Percentiles rank a stretch among this genome's conserved stretches.
phyloP scores from a whole-genome alignment of 2,329 filamentous ascomycete genomes.

The Cordyceps cicadae region DNA sequence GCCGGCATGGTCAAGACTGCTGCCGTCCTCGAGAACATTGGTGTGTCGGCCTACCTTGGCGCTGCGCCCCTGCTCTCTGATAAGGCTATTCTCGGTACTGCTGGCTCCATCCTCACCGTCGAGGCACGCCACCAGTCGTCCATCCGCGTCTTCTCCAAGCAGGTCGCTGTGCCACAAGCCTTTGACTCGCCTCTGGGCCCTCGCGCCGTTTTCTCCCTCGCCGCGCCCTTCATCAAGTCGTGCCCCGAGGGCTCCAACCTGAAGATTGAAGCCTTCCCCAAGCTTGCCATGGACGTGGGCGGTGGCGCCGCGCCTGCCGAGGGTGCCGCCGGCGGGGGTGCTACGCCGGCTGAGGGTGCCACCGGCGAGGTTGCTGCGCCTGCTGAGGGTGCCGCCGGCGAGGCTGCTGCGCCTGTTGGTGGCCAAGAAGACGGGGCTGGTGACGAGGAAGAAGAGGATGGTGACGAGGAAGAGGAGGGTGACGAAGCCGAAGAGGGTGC shows the following conservation, averaged over 20 bases:
- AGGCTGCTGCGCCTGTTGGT: too few species aligned
- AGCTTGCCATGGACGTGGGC: slow-evolving; percentile 27
- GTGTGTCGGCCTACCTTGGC: slow-evolving; percentile 57
- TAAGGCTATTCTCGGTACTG: slow-evolving; percentile 49
- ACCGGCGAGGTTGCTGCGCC: too few species aligned
- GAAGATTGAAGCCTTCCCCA: slow-evolving; percentile 53
- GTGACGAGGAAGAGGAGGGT: too few species aligned
- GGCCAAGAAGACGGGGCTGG: too few species aligned
- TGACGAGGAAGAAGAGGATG: too few species aligned
- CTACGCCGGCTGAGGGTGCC: neutral
- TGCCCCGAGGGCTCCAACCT: slow-evolving; percentile 49
- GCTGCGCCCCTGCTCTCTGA: slow-evolving; percentile 51
- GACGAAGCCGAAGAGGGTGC: too few species aligned
- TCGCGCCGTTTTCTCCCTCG: slow-evolving; percentile 57
- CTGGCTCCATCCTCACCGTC: slow-evolving; percentile 54
- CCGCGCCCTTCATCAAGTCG: slow-evolving; percentile 49
- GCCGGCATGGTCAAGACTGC: slow-evolving; percentile 47
- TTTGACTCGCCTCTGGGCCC: slow-evolving; percentile 52
- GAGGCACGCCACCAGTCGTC: slow-evolving; percentile 58
- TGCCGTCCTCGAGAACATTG: slow-evolving; percentile 56
- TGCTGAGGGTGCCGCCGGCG: neutral
- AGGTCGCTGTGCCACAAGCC: slow-evolving; percentile 48
- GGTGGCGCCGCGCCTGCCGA: neutral
- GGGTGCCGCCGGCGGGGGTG: too few species aligned
- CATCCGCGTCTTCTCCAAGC: slow-evolving; percentile 40